Conservation (phyloP, 2,329 filamentous ascomycete species). For the Aspergillus clavatus region DNA sequence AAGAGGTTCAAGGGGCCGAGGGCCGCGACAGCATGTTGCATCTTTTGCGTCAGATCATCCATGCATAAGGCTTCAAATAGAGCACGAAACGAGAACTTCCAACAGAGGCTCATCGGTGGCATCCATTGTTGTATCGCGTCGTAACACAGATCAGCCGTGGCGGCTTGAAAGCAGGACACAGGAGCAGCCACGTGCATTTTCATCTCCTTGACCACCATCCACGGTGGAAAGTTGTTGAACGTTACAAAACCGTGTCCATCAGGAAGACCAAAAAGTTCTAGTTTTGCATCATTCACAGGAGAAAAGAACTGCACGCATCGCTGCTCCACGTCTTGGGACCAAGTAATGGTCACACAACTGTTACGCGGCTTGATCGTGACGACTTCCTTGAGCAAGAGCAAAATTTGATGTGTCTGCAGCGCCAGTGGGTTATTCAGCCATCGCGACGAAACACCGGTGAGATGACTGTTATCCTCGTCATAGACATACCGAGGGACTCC, state of each 20-base stretch:
- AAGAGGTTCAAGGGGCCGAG: conserved; percentile 24
- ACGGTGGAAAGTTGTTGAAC: conserved; percentile 40
- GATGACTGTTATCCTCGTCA: background rate
- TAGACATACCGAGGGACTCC: background rate
- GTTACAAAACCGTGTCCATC: conserved; percentile 40
- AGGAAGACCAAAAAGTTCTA: conserved; percentile 35
- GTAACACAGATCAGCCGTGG: conserved; percentile 27
- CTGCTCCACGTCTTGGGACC: conserved; percentile 30
- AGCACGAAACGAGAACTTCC: conserved; percentile 17
- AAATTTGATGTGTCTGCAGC: conserved; percentile 34
- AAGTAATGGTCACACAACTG: conserved; percentile 26
- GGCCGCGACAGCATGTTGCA: conserved; percentile 13
- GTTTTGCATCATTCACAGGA: conserved; percentile 6
- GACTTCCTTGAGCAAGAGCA: conserved; percentile 32
- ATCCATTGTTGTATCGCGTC: conserved; percentile 13
- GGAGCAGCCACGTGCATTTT: conserved; percentile 33
- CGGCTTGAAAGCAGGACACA: conserved; percentile 38
- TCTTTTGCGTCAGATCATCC: conserved; percentile 5
- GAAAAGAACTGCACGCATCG: conserved; percentile 21
- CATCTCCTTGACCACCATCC: conserved; percentile 40
- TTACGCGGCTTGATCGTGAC: conserved; percentile 34
- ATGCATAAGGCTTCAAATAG: conserved; percentile 18
- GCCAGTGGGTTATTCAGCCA: conserved; percentile 32
- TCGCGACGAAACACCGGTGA: conserved; percentile 6
- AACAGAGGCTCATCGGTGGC: conserved; percentile 13